phyloP scores from a whole-genome alignment of 2,329 filamentous ascomycete genomes.

The Cercospora citrullina region DNA sequence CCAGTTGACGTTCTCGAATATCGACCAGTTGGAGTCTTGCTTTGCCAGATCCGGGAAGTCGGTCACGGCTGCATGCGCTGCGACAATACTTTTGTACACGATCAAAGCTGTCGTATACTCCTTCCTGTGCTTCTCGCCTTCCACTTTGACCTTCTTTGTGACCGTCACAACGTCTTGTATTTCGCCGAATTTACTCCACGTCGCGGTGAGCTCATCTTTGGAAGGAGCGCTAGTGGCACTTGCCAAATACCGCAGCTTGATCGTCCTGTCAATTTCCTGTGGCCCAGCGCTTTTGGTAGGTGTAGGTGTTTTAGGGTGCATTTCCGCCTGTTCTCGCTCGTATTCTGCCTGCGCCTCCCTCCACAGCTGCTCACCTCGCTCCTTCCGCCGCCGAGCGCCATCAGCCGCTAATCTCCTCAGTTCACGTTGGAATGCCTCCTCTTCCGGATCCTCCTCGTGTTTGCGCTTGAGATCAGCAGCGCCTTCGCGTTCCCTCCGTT shows the following conservation, averaged over 20 bases:
- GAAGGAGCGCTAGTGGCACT: constrained; percentile 41
- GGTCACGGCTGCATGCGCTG: constrained; percentile 57
- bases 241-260: constrained; percentile 54
- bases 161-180: constrained; percentile 58
- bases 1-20: constrained; percentile 58
- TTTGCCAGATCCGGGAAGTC: constrained; percentile 42
- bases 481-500: constrained; percentile 65
- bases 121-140: constrained; percentile 34
- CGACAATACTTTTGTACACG: constrained; percentile 58
- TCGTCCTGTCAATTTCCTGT: constrained; percentile 57
- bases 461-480: constrained; percentile 44
- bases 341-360: constrained; percentile 54
- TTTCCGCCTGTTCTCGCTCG: constrained; percentile 41
- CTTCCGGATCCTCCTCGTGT: constrained; percentile 49
- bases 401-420: constrained; percentile 49
- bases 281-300: constrained; percentile 33
- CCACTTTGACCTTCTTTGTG: constrained; percentile 52
- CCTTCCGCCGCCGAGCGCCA: constrained; percentile 56
- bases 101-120: constrained; percentile 53
- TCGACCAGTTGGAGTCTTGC: constrained; percentile 45
- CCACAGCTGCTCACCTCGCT: constrained; percentile 55
- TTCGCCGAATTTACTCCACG: constrained; percentile 58
- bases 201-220: constrained; percentile 46
- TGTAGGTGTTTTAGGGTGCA: constrained; percentile 3
- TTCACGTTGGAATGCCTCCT: constrained; percentile 60